A percentile compares a stretch with the other conserved stretches of the same genome.
These are phyloP conservation scores for Nyctanthes arbortristis DNA, from an alignment of 257 asterid species.

Conservation along the genomic window DNA sequence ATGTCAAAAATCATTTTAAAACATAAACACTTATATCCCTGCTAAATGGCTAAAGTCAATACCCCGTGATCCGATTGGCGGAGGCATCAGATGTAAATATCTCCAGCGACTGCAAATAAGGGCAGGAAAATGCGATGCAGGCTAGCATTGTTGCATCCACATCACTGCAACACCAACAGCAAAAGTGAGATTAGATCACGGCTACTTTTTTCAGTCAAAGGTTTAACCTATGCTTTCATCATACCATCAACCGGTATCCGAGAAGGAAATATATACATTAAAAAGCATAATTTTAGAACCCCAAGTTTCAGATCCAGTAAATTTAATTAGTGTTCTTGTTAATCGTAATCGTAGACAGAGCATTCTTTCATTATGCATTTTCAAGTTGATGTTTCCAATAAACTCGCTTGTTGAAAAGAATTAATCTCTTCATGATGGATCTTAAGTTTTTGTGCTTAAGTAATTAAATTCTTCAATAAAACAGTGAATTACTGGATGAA, in stretches of 20 bases:
- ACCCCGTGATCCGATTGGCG: constrained; percentile 86
- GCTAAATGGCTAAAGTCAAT: constrained; percentile 13
- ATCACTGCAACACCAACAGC: constrained; percentile 65
- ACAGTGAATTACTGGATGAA: background rate
- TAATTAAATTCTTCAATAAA: constrained; percentile 6
- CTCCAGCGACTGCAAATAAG: constrained; percentile 78
- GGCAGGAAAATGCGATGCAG: constrained; percentile 95
- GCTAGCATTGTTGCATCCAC: constrained; percentile 87
- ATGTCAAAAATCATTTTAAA: background rate
- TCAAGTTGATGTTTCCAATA: background rate
- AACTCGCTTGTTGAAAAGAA: background rate
- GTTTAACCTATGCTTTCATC: background rate
- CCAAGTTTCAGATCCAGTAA: constrained; percentile 15
- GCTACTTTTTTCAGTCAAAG: background rate
- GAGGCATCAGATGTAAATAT: constrained; percentile 57
- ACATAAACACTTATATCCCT: constrained; percentile 6
- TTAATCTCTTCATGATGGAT: constrained; percentile 1
- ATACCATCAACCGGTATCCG: background rate
- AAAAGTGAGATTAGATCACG: constrained; percentile 25
- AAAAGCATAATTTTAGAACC: background rate
- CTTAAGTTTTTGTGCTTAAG: background rate
- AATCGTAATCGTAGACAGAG: background rate
- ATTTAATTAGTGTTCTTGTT: too few species aligned
- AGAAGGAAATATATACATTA: background rate
- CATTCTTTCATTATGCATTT: background rate